Evolutionary conservation across 2,329 filamentous ascomycete genomes (phyloP), one percentile per base, ranked within the genome.

Genomic region (Gaeumannomyces tritici): DNA sequence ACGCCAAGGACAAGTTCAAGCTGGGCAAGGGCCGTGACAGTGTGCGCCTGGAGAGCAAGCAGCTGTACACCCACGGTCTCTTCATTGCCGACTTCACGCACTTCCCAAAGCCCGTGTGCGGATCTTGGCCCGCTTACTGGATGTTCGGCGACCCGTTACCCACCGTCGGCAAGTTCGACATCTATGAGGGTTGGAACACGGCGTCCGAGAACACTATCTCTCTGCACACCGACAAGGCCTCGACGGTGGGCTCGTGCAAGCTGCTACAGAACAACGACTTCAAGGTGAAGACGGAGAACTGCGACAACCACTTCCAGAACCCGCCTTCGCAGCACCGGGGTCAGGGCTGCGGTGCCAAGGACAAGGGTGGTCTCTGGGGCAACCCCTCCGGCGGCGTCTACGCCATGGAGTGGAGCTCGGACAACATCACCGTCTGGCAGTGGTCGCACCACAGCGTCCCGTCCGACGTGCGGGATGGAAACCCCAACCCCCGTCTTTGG

Each of bases 71-170:
- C 65, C 79, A 85, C 63, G 89, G 87, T 29, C 82, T 91, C 31
- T 82, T 91, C 68, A 83, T 92, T 56, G 78, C 87, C 57, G 85
- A 90, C 69, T 83, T 91, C 66, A 79, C 76, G 18, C 88, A 91
- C 68, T 85, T 92, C 75, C 89, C 89, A 33, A 79, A 77, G 62
- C 79, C 81, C 12, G 76, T 79, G 56, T 91, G 89, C 67, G 89
- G 89, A 60, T 79, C 83, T 9, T 92, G 89, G 89, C 89, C 89
- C 4, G 87, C 88, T 75, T 80, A 88, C 73, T 83, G 81, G 80
- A 77, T 79, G 61, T 76, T 76, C 59, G 80, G 80, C 35, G 67
- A 73, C 47, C 71, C 78, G 65, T 89, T 87, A 86, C 86, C 86
- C 13, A 73, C 71, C 28, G 77, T 78, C 63, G 87, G 86, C 63